Evolutionary conservation across 768 basidiomycete genomes (phyloP).

Genomic region (Artomyces pyxidatus): DNA sequence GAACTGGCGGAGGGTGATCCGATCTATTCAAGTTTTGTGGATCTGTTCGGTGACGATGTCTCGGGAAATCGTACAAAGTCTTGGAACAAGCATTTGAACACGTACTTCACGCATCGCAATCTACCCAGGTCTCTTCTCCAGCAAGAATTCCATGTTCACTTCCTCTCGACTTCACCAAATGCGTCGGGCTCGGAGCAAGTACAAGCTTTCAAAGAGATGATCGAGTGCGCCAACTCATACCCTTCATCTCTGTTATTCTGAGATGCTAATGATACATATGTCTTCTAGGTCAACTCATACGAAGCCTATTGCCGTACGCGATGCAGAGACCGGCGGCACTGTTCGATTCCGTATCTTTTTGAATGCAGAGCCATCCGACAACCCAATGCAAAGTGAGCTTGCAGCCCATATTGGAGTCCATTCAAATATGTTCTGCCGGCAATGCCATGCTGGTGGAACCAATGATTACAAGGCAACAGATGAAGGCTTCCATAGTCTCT

Average conservation of each 20-base stretch:
- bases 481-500: conserved; percentile 26
- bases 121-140: conserved; percentile 28
- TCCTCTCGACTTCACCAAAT: conserved; percentile 31
- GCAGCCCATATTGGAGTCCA: conserved; percentile 28
- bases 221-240: conserved; percentile 23
- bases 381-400: conserved; percentile 18
- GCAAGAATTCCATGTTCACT: conserved; percentile 31
- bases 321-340: conserved; percentile 19
- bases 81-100: conserved; percentile 39
- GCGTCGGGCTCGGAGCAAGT: conserved; percentile 33
- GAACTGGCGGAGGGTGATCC: conserved; percentile 5
- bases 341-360: conserved; percentile 13
- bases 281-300: conserved; percentile 24
- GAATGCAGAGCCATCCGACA: conserved; percentile 22
- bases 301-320: conserved; percentile 25
- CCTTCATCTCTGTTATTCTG: not conserved
- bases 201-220: conserved; percentile 22
- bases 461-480: conserved; percentile 25
- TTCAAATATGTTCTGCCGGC: conserved; percentile 26
- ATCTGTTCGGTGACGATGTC: conserved; percentile 27
- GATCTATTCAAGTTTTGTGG: conserved; percentile 8
- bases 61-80: conserved; percentile 37
- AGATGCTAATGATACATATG: not conserved
- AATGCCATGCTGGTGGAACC: conserved; percentile 31
- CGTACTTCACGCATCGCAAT: conserved; percentile 30